These are phyloP conservation scores for Asterochloris erici DNA, from an alignment of 139 green algal genomes.

Conservation along the genomic window DNA sequence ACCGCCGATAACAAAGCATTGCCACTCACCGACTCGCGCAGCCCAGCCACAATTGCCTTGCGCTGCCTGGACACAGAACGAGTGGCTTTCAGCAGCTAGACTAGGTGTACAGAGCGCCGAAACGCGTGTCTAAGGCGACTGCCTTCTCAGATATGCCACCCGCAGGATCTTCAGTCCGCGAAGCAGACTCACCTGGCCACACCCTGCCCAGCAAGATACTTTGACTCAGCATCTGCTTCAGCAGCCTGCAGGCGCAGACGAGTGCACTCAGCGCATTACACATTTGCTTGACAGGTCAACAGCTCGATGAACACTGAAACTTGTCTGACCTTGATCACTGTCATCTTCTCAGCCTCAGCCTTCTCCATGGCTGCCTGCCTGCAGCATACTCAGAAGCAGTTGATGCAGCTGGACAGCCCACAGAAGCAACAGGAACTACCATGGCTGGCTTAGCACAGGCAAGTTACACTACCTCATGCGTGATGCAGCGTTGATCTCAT, in stretches of 20 bases:
- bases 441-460: not conserved
- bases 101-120: no score
- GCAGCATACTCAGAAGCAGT: not conserved
- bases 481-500: conserved; percentile 84
- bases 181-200: not conserved
- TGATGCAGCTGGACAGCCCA: not conserved
- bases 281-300: no score
- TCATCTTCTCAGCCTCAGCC: conserved; percentile 80
- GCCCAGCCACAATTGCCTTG: conserved; percentile 86
- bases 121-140: not conserved
- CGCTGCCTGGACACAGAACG: conserved; percentile 75
- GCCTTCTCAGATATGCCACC: no score
- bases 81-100: conserved; percentile 20
- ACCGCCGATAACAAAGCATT: no score
- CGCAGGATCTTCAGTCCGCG: not conserved
- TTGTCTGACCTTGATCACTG: conserved; percentile 63
- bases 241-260: conserved; percentile 59
- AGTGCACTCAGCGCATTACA: no score
- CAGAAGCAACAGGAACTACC: not conserved
- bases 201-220: conserved; percentile 70
- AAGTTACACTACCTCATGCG: conserved; percentile 30
- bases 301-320: not conserved
- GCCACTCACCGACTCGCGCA: conserved; percentile 75
- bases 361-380: conserved; percentile 67
- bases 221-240: conserved; percentile 92